These are phyloP conservation scores for Lodderomyces jiufengensis DNA, from an alignment of 1,139 yeast species.

Conservation along the genomic window DNA sequence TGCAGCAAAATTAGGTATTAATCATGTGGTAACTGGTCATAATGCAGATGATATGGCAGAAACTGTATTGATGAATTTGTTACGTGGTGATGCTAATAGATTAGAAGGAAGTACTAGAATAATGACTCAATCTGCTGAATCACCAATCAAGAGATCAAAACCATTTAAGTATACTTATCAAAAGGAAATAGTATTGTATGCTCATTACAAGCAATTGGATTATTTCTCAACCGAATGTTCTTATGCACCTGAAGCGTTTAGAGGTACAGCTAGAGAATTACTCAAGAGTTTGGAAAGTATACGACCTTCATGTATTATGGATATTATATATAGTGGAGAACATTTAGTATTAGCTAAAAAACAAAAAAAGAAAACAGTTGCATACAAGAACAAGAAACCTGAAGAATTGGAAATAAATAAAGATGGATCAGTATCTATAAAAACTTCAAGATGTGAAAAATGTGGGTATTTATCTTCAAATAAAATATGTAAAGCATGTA, in stretches of 20 bases:
- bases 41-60: constrained; percentile 99
- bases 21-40: constrained; percentile 96
- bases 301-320: constrained; percentile 90
- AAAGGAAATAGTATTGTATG: constrained; percentile 95
- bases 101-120: constrained; percentile 88
- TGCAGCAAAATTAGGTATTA: constrained; percentile 80
- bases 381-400: constrained; percentile 29
- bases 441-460: constrained; percentile 74
- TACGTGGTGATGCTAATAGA: constrained; percentile 95
- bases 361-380: constrained; percentile 29
- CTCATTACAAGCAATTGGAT: constrained; percentile 92
- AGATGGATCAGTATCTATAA: constrained; percentile 56
- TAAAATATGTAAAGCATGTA: constrained; percentile 88
- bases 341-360: constrained; percentile 65
- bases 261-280: constrained; percentile 94
- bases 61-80: constrained; percentile 88
- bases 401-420: constrained; percentile 50
- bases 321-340: constrained; percentile 93
- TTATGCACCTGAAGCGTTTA: constrained; percentile 96
- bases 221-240: constrained; percentile 97
- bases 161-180: constrained; percentile 96
- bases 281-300: constrained; percentile 87
- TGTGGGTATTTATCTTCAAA: constrained; percentile 94
- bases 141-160: constrained; percentile 85
- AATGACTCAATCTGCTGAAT: constrained; percentile 73